Percentiles rank a stretch among this genome's conserved stretches.
These are phyloP conservation scores for Polyporus tsugae DNA, from an alignment of 1,284 basidiomycete species.

Conservation along the genomic window DNA sequence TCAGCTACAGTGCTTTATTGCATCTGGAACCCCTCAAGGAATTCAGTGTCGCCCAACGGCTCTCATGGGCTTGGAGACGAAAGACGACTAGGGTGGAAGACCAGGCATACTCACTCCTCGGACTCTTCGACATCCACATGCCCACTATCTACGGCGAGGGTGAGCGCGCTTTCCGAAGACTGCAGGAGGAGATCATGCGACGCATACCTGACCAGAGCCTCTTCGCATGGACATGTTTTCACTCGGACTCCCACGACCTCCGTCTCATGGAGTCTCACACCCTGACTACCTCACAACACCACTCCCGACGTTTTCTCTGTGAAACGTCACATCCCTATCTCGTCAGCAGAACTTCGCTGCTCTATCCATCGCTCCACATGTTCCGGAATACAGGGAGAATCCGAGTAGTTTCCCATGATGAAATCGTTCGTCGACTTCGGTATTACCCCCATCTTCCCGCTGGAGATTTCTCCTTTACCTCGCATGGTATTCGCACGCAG, in stretches of 20 bases:
- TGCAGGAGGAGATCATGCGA: constrained; percentile 21
- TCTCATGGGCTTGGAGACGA: too few relatives aligned
- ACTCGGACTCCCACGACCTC: too few relatives aligned
- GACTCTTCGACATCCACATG: constrained; percentile 21
- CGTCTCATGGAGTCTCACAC: too few relatives aligned
- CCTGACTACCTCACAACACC: background rate
- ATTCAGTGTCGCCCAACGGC: constrained; percentile 15
- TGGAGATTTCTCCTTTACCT: background rate
- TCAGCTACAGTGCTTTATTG: constrained; percentile 4
- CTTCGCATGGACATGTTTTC: constrained; percentile 17
- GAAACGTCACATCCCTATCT: too few relatives aligned
- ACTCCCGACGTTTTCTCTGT: too few relatives aligned
- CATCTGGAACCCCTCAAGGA: constrained; percentile 10
- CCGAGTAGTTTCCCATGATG: background rate
- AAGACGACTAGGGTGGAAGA: constrained; percentile 15
- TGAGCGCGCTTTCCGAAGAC: constrained; percentile 15
- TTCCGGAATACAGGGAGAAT: background rate
- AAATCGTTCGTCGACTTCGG: background rate
- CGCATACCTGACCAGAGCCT: constrained; percentile 20
- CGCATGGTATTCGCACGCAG: background rate
- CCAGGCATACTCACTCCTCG: constrained; percentile 17
- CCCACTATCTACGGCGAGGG: constrained; percentile 20
- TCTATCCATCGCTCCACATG: background rate
- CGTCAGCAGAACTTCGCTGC: too few relatives aligned
- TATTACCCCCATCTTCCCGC: background rate